Conservation (phyloP, 2,329 filamentous ascomycete genomes). For the Colletotrichum ledebouriae region DNA sequence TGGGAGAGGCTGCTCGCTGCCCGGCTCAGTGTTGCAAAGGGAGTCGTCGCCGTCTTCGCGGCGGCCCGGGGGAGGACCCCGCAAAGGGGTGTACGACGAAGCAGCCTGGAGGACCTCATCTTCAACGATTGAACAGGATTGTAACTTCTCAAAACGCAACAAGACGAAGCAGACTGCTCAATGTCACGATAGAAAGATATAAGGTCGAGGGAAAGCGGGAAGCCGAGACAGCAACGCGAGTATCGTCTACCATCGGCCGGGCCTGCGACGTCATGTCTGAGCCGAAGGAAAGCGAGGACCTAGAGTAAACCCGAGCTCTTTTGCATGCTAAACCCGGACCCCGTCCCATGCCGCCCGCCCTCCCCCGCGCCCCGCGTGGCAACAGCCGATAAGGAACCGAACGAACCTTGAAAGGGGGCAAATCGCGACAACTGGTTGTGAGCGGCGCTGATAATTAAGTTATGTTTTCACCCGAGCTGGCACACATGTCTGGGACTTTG, state of each 20-base stretch:
- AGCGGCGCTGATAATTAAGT: constrained; percentile 18
- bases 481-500: constrained; percentile 5
- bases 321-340: not conserved
- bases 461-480: constrained; percentile 35
- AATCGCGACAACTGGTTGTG: not conserved
- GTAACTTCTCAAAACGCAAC: not conserved
- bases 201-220: constrained; percentile 13
- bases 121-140: not conserved
- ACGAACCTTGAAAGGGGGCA: constrained; percentile 14
- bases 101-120: constrained; percentile 45
- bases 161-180: not conserved
- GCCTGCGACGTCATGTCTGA: constrained; percentile 48
- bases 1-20: constrained; percentile 67
- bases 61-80: constrained; percentile 46
- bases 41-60: constrained; percentile 28
- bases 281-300: constrained; percentile 50
- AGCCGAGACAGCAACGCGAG: constrained; percentile 23
- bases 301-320: not conserved
- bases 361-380: constrained; percentile 13
- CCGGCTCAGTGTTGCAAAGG: constrained; percentile 49
- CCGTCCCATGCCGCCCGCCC: constrained; percentile 11
- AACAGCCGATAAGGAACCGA: constrained; percentile 26
- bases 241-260: constrained; percentile 38
- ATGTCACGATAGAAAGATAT: not conserved
- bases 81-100: constrained; percentile 49